Percentiles rank a stretch among this genome's conserved stretches.
Conservation (phyloP, 1,284 basidiomycete species). For the Puccinia novopanici region DNA sequence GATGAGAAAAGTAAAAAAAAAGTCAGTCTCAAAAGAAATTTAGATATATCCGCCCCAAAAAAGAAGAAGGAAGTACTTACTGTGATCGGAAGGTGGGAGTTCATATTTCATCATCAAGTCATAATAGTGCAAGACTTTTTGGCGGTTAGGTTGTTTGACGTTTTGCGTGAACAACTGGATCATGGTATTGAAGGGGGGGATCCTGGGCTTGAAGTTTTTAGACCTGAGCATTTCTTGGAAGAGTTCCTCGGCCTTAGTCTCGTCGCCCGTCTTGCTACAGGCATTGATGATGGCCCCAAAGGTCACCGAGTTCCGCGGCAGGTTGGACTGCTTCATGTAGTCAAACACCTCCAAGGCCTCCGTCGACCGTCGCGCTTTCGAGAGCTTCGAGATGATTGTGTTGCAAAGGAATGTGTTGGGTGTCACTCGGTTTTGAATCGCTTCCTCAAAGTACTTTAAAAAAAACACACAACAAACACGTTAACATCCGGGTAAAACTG, state of each 20-base stretch:
- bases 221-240: conserved; percentile 74
- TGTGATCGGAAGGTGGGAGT: conserved; percentile 79
- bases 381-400: conserved; percentile 90
- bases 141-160: conserved; percentile 76
- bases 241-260: conserved; percentile 74
- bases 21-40: background rate
- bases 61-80: conserved; percentile 69
- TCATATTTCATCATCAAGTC: conserved; percentile 68
- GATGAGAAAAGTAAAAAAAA: background rate
- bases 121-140: conserved; percentile 75
- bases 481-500: too few species aligned
- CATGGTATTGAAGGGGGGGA: conserved; percentile 97
- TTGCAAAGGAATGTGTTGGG: conserved; percentile 89
- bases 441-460: conserved; percentile 72
- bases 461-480: background rate
- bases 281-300: conserved; percentile 91
- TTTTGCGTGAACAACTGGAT: conserved; percentile 87
- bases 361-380: conserved; percentile 87
- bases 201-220: conserved; percentile 77
- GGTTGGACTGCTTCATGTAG: conserved; percentile 67
- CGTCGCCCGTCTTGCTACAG: conserved; percentile 89
- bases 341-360: conserved; percentile 81
- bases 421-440: conserved; percentile 69
- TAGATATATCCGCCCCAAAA: background rate
- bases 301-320: conserved; percentile 80